phyloP scores from a whole-genome alignment of 768 basidiomycete species.

The Pleurotus tuber-regium region DNA sequence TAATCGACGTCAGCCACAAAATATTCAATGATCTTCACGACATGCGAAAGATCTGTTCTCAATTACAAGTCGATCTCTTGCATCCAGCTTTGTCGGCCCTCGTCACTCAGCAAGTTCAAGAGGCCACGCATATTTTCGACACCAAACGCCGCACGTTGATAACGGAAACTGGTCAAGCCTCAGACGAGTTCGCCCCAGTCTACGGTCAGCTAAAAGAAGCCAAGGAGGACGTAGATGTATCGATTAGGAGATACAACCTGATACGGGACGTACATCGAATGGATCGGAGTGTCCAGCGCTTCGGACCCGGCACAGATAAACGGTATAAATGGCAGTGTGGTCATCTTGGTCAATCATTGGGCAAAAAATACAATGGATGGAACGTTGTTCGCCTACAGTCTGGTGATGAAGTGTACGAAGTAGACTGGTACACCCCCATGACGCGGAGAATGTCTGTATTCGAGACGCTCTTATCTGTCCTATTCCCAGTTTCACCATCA shows the following conservation, averaged over 20 bases:
- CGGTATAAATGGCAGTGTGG: conserved; percentile 3
- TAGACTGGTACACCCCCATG: background rate
- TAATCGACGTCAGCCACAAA: background rate
- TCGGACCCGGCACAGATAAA: background rate
- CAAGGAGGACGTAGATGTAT: background rate
- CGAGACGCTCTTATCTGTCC: too few species aligned
- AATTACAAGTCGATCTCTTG: background rate
- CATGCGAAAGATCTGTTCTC: background rate
- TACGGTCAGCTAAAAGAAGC: background rate
- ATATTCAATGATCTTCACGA: background rate
- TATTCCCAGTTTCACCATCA: too few species aligned
- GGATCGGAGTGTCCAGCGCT: background rate
- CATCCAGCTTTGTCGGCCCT: background rate
- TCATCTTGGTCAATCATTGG: background rate
- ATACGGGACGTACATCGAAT: background rate
- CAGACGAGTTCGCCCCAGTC: background rate
- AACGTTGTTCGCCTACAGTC: background rate
- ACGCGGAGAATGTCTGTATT: background rate
- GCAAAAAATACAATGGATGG: background rate
- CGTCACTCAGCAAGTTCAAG: background rate
- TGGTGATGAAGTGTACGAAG: background rate
- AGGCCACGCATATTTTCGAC: background rate
- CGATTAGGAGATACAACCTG: background rate
- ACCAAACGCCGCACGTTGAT: background rate
- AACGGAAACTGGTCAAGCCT: background rate